A percentile compares a stretch with the other conserved stretches of the same genome.
phyloP scores from a whole-genome alignment of 352 stramenopile species.

The Phytophthora rubi region DNA sequence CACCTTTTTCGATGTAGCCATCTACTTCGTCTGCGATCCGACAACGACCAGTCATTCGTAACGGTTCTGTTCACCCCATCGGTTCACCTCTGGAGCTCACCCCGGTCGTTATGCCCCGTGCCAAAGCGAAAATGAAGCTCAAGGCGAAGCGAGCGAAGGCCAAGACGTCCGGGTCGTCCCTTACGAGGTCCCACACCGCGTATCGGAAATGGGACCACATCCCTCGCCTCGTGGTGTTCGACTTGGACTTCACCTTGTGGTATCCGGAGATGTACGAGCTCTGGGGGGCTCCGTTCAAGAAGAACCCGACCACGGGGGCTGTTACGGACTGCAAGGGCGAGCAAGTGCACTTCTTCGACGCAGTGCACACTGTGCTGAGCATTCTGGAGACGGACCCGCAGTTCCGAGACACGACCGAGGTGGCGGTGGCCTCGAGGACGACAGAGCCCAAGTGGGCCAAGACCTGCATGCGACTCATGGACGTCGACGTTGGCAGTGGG shows the following conservation, averaged over 20 bases:
- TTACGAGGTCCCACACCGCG: background rate
- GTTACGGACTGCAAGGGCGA: slow-evolving; percentile 75
- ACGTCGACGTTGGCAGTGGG: slow-evolving; percentile 61
- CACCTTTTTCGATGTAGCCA: background rate
- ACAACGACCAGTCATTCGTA: slow-evolving; percentile 10
- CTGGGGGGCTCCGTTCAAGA: slow-evolving; percentile 78
- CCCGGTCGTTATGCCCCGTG: slow-evolving; percentile 19
- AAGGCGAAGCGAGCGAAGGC: slow-evolving; percentile 27
- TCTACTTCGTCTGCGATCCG: slow-evolving; percentile 2
- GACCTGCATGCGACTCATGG: slow-evolving; percentile 79
- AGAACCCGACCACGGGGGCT: slow-evolving; percentile 58
- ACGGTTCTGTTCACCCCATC: slow-evolving; percentile 9
- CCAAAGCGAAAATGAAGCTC: slow-evolving; percentile 34
- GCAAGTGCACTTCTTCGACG: slow-evolving; percentile 82
- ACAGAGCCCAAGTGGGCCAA: slow-evolving; percentile 80
- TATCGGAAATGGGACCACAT: slow-evolving; percentile 55
- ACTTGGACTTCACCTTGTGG: slow-evolving; percentile 84
- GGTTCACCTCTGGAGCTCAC: background rate
- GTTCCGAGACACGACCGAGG: slow-evolving; percentile 62
- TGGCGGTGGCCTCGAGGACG: slow-evolving; percentile 78
- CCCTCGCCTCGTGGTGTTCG: slow-evolving; percentile 75
- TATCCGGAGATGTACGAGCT: slow-evolving; percentile 90
- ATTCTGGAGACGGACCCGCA: slow-evolving; percentile 71
- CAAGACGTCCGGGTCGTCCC: slow-evolving; percentile 8
- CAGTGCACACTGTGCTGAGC: slow-evolving; percentile 71